A percentile compares a stretch with the other conserved stretches of the same genome.
Evolutionary conservation across 768 basidiomycete species (phyloP).

Genomic region (Boletus edulis): DNA sequence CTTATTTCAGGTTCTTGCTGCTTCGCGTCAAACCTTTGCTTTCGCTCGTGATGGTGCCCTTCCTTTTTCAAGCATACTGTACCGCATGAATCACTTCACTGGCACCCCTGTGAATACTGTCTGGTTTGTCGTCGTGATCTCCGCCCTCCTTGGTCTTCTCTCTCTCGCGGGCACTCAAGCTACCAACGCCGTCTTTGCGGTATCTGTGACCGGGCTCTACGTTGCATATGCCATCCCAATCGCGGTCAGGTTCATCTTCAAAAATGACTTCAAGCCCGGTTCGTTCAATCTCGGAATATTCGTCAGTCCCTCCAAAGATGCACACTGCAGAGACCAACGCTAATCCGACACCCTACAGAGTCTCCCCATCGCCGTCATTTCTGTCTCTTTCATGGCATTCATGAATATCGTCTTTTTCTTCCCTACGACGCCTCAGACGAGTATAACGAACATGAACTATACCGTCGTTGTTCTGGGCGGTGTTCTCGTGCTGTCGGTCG

Average conservation of each 20-base stretch:
- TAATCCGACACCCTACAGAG: constrained; percentile 39
- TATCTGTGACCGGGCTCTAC: constrained; percentile 46
- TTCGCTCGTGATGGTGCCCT: constrained; percentile 62
- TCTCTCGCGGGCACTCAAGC: constrained; percentile 55
- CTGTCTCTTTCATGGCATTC: constrained; percentile 65
- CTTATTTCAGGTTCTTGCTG: constrained; percentile 39
- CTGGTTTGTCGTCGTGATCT: constrained; percentile 43
- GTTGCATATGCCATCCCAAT: constrained; percentile 51
- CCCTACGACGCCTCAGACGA: constrained; percentile 50
- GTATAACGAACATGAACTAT: constrained; percentile 63
- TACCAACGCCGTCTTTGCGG: constrained; percentile 55
- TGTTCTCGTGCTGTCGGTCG: constrained; percentile 50
- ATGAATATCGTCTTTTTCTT: constrained; percentile 63
- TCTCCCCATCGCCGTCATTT: constrained; percentile 48
- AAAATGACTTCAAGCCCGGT: constrained; percentile 45
- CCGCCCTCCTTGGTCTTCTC: constrained; percentile 50
- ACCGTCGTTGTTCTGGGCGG: constrained; percentile 65
- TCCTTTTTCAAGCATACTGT: constrained; percentile 53
- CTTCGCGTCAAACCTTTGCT: constrained; percentile 55
- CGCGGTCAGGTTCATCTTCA: constrained; percentile 45
- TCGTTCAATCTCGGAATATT: constrained; percentile 46
- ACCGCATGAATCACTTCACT: constrained; percentile 51
- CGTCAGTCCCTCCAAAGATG: constrained; percentile 27
- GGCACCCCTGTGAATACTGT: constrained; percentile 61
- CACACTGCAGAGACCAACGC: not conserved